Percentiles rank a stretch among this genome's conserved stretches.
phyloP scores from a whole-genome alignment of 345 rosid genomes.

The Euphorbia lathyris region DNA sequence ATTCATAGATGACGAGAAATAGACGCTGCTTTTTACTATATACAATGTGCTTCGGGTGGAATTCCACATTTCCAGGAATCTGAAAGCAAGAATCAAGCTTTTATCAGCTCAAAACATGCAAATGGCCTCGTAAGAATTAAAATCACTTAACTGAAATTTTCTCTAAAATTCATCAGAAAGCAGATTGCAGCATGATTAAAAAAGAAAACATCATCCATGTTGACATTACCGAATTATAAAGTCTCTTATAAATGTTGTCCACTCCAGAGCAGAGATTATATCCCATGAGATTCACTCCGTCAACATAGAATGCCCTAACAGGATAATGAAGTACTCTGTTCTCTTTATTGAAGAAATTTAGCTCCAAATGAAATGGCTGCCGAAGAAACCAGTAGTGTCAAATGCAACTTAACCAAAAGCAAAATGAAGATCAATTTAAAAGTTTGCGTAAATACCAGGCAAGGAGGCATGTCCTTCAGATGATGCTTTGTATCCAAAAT shows the following conservation, averaged over 20 bases:
- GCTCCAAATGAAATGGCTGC: slow-evolving; percentile 97
- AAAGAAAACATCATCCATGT: slow-evolving; percentile 11
- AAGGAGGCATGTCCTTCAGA: slow-evolving; percentile 82
- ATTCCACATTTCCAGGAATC: slow-evolving; percentile 85
- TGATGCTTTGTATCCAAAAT: slow-evolving; percentile 63
- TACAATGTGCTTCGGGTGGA: slow-evolving; percentile 64
- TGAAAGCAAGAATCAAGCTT: slow-evolving; percentile 26
- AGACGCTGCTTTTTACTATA: slow-evolving; percentile 70
- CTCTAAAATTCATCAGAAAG: slow-evolving; percentile 3
- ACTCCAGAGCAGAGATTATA: slow-evolving; percentile 82
- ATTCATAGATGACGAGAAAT: slow-evolving; percentile 84
- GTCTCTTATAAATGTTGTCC: slow-evolving; percentile 77
- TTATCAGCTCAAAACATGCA: slow-evolving; percentile 5
- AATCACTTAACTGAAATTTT: not conserved
- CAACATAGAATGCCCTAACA: slow-evolving; percentile 82
- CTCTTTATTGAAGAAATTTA: slow-evolving; percentile 90
- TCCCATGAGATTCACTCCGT: slow-evolving; percentile 82
- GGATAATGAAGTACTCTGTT: slow-evolving; percentile 96
- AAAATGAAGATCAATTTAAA: slow-evolving; percentile 16
- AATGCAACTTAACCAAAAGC: slow-evolving; percentile 22
- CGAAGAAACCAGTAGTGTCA: slow-evolving; percentile 34
- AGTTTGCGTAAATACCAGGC: slow-evolving; percentile 53
- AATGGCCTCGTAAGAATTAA: not conserved
- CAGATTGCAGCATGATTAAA: slow-evolving; percentile 2
- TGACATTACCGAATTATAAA: slow-evolving; percentile 68